Percentiles rank a stretch among this genome's conserved stretches.
Evolutionary conservation across 2,329 filamentous ascomycete genomes (phyloP).

Genomic region (Colletotrichum sp.): DNA sequence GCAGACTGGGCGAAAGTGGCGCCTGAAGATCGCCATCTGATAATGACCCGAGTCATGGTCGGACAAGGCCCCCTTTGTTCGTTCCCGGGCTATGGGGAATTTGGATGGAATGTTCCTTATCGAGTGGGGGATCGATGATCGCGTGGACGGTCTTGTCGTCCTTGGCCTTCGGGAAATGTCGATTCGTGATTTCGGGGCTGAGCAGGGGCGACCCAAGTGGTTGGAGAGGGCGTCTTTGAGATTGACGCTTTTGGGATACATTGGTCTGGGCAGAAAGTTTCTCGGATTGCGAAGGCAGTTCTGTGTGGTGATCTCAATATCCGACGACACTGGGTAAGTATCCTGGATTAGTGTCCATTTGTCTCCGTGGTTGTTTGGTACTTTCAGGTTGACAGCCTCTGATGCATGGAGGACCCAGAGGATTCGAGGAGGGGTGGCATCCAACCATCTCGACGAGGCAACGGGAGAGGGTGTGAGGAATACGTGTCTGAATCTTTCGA

Average conservation of each 20-base stretch:
- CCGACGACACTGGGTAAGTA: rapidly evolving
- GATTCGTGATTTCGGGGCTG: background rate
- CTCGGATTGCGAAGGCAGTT: rapidly evolving
- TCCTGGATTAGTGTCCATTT: background rate
- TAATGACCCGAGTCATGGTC: background rate
- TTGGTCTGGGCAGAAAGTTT: background rate
- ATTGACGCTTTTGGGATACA: background rate
- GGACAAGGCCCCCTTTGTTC: background rate
- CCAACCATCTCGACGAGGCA: background rate
- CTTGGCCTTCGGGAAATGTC: background rate
- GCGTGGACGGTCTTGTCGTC: background rate
- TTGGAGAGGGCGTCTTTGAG: background rate
- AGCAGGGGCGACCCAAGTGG: background rate
- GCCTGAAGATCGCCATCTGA: background rate
- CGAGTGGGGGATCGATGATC: background rate
- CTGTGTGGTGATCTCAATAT: background rate
- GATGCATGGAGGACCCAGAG: background rate
- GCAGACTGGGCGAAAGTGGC: background rate
- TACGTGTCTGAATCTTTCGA: background rate
- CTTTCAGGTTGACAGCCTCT: background rate
- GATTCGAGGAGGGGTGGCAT: background rate
- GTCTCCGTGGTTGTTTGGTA: background rate
- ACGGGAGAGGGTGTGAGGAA: background rate
- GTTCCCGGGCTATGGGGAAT: background rate
- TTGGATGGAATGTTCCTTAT: background rate